Evolutionary conservation across 2,329 filamentous ascomycete genomes (phyloP), one percentile per base, ranked within the genome.

Genomic region (Graphium sp.): DNA sequence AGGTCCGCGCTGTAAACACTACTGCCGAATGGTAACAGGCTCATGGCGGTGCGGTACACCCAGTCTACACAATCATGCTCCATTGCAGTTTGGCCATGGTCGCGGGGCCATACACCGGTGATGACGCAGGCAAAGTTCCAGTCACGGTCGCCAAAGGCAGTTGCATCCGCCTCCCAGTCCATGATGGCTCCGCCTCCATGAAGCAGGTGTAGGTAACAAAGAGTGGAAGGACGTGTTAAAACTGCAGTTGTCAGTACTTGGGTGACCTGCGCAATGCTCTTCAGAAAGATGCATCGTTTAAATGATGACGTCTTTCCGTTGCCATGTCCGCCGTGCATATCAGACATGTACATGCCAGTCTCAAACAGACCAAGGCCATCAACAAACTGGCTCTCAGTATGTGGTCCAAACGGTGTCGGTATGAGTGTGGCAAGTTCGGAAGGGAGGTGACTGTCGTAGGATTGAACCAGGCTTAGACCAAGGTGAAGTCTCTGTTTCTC

Each of bases 101-200:
- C 50, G 11, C 66, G 61, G 3, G 53, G 51, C 70, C 70, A 76
- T 32, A 73, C 60, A 16, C 65, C 69, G 5, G 69, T 75, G 23
- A 77, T 41, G 5, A 75, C 64, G 37, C 70, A 76, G 25, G 69
- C 70, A 48, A 63, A 75, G 18, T 66, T 55, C 70, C 69, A 76
- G 42, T 68, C 56, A 45, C 70, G 62, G 49, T 62, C 72, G 24
- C 71, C 68, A 30, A 76, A 75, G 30, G 70, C 68, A 32, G 61
- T 66, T 16, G 52, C 54, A 35, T 60, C 45, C 5, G 46, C 35
- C 2, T 46, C 39, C 11, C 62, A 37, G 16, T 70, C 50, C 24
- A 37, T n/a, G 23, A 68, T 43, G 0, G 58, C 60, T 35, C 60
- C 63, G 6, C 67, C 66, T 12, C 69, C 68, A 22, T 74, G 70